These are phyloP conservation scores for Mucor mucedo DNA, from an alignment of 371 early-diverging fungal genomes.

Conservation along the genomic window DNA sequence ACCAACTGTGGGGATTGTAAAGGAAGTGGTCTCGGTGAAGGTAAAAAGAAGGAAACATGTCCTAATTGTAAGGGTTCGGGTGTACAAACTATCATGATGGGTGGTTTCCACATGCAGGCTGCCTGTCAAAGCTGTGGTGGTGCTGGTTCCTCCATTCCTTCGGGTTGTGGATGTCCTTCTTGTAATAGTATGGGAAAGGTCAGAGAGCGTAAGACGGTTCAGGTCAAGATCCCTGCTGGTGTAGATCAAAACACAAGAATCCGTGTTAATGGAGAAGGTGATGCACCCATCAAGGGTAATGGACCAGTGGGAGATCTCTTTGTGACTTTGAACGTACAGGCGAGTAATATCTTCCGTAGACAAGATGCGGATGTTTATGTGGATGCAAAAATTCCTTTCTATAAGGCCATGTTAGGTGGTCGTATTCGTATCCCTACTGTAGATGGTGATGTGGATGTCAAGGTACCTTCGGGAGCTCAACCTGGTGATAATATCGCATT, in stretches of 20 bases:
- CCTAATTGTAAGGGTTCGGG: slow-evolving; percentile 82
- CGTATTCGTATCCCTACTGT: slow-evolving; percentile 84
- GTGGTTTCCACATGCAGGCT: slow-evolving; percentile 82
- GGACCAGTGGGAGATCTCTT: slow-evolving; percentile 84
- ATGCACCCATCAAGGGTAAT: slow-evolving; percentile 72
- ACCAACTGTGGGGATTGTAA: slow-evolving; percentile 75
- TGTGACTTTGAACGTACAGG: slow-evolving; percentile 65
- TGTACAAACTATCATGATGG: slow-evolving; percentile 64
- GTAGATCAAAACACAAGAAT: slow-evolving; percentile 54
- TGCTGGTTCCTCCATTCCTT: slow-evolving; percentile 67
- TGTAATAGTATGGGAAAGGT: slow-evolving; percentile 85
- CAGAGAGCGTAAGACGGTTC: slow-evolving; percentile 64
- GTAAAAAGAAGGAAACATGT: slow-evolving; percentile 72
- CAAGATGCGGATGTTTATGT: slow-evolving; percentile 80
- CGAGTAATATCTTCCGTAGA: slow-evolving; percentile 77
- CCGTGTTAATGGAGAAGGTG: slow-evolving; percentile 77
- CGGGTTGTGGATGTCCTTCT: slow-evolving; percentile 66
- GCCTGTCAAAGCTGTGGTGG: slow-evolving; percentile 84
- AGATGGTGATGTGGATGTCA: slow-evolving; percentile 91
- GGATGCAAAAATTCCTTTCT: slow-evolving; percentile 77
- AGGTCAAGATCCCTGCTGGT: slow-evolving; percentile 84
- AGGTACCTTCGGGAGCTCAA: slow-evolving; percentile 83
- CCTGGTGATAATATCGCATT: slow-evolving; percentile 82
- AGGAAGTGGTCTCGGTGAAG: slow-evolving; percentile 80
- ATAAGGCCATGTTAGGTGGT: slow-evolving; percentile 88